Evolutionary conservation across 805 yeast species (phyloP).

Genomic region (Ogataea corticis): DNA sequence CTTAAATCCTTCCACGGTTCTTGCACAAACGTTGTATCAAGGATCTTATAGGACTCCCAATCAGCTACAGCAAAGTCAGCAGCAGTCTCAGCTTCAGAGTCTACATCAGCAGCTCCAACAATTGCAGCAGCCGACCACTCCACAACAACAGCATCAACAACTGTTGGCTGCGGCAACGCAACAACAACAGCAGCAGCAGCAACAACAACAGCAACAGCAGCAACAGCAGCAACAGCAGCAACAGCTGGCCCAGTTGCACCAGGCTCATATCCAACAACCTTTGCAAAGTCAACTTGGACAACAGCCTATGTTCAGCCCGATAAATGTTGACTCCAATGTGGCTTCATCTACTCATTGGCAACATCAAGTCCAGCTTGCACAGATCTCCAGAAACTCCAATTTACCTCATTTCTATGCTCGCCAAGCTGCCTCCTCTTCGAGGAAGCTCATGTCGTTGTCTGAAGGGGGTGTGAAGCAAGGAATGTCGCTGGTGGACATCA

Average conservation of each 20-base stretch:
- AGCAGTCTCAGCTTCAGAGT: conserved; percentile 26
- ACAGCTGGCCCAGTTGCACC: conserved; percentile 28
- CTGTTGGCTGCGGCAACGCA: conserved; percentile 25
- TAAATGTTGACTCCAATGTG: conserved; percentile 36
- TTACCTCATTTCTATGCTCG: conserved; percentile 83
- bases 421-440: conserved; percentile 69
- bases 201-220: conserved; percentile 26
- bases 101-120: conserved; percentile 29
- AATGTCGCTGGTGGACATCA: conserved; percentile 40
- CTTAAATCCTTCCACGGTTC: conserved; percentile 36
- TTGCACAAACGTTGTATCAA: conserved; percentile 43
- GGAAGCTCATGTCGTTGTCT: conserved; percentile 39
- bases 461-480: conserved; percentile 34
- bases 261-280: conserved; percentile 31
- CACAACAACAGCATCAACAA: conserved; percentile 26
- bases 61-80: conserved; percentile 30
- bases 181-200: conserved; percentile 33
- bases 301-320: conserved; percentile 30
- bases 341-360: conserved; percentile 62
- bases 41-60: conserved; percentile 39
- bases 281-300: conserved; percentile 18
- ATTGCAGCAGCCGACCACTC: conserved; percentile 30
- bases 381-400: conserved; percentile 65
- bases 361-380: conserved; percentile 74
- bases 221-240: conserved; percentile 35